Evolutionary conservation across 768 basidiomycete genomes (phyloP), one percentile per base, ranked within the genome.

Genomic region (Leccinellum albellum): DNA sequence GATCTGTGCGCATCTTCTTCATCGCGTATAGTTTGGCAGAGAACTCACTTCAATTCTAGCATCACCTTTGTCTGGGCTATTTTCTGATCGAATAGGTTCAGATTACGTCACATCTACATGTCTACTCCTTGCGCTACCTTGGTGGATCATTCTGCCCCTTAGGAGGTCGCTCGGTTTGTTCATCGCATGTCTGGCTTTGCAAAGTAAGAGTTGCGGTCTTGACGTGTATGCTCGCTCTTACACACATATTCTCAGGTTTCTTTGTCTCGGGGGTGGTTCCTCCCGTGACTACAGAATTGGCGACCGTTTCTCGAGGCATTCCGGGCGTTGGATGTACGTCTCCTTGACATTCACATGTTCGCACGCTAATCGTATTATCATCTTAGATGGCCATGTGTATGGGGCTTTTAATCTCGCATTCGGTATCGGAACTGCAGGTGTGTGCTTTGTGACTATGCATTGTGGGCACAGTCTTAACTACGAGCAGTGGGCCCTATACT

Each of bases 361-460:
- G 20, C 47, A 44, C 47, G 47, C 40, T 58, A 44, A 60, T 21
- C 42, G 14, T 28, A 10, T 26, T 17, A 50, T 47, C 20, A n/a
- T 24, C 21, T 28, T 61, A 90, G 89, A 86, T 69, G 88, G 81
- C 1, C 88, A 90, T 63, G 78, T 87, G 3, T 91, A 88, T 63
- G 88, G 83, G 4, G 84, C 83, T 1, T 89, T 88, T 66, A 91
- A 89, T 71, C 65, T 90, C 12, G 82, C 82, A 3, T 89, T 84
- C 58, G 88, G 85, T 2, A 66, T 87, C 55, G 88, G 87, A 29
- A 79, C 84, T 32, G 72, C 82, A 47, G 65, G 88, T 88, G 61
- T 68, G 80, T 73, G 17, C 13, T 42, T 53, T 31, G 15, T 26
- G 17, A 9, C 15, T 35, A 14, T 49, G 33, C 51, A 26, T 24